Conservation (phyloP, 805 yeast genomes). For the Candida manassasensis region DNA sequence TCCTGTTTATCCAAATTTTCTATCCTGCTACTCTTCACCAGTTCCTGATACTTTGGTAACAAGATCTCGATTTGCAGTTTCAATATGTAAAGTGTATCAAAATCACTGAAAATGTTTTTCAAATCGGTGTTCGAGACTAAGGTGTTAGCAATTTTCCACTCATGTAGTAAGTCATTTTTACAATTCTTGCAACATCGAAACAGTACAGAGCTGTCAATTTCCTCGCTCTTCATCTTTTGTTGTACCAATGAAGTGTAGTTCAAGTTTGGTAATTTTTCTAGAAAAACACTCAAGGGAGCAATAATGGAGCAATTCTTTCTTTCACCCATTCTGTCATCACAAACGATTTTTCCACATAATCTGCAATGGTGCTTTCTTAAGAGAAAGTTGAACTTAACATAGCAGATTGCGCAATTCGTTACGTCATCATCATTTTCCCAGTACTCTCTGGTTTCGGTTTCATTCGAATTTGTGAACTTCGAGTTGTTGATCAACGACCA, state of each 20-base stretch:
- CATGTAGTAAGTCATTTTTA: constrained; percentile 54
- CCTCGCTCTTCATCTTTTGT: constrained; percentile 14
- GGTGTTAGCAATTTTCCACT: constrained; percentile 29
- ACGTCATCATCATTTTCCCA: constrained; percentile 56
- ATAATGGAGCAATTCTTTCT: constrained; percentile 63
- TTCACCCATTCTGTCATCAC: constrained; percentile 53
- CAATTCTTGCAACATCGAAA: constrained; percentile 70
- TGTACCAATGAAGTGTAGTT: constrained; percentile 27
- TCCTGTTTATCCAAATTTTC: constrained; percentile 10
- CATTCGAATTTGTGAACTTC: neutral
- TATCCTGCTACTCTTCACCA: constrained; percentile 6
- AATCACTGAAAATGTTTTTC: constrained; percentile 14
- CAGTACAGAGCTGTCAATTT: constrained; percentile 13
- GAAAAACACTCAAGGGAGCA: constrained; percentile 48
- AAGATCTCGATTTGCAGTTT: constrained; percentile 19
- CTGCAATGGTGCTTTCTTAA: constrained; percentile 87
- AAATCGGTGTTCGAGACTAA: constrained; percentile 3
- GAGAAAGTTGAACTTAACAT: constrained; percentile 48
- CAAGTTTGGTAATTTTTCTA: constrained; percentile 33
- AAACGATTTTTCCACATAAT: constrained; percentile 77
- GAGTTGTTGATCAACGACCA: neutral
- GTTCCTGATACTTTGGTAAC: constrained; percentile 18
- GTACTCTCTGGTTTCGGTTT: constrained; percentile 28
- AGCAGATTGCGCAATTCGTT: constrained; percentile 61
- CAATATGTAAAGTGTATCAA: constrained; percentile 16